Base-by-base conservation (phyloP, 164 flowering plant species). In the Magnolia sinica region DNA sequence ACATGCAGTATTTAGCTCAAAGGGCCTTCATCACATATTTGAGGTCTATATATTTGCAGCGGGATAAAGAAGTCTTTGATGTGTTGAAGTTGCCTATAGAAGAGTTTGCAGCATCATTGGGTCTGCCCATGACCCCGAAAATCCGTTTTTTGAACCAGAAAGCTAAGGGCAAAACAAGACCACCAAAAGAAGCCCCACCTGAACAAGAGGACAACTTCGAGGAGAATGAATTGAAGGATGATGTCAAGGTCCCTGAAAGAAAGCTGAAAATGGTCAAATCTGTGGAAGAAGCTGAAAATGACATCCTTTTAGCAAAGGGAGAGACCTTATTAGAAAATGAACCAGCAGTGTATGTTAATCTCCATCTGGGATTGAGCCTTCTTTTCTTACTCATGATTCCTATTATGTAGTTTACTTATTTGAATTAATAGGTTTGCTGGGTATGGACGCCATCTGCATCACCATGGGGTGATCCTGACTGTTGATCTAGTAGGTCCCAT, bases 91-190 rank as follows among this genome's bases (percentile, higher is more conserved):
- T 96, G 58, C 87, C 95, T 0, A 71, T 89, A 37, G 97, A 92
- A 75, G 95, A 91, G 68, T 96, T 84, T 74, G 85, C 99, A 64
- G 92, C 93, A 55, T 94, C 99, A 72, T 73, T 91, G 72, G 98
- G 99, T 71, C 84, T 92, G 63, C 91, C 97, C 55, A 85, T 90
- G 91, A 88, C 97, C 69, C 99, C 99, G 7, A 90, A 86, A 82
- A 61, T 93, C 67, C 89, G 94, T 31, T 91, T 90, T 80, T 51
- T 94, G 77, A 87, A 89, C 29, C 83, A 82, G 81, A 91, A 86
- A 86, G 70, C 23, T 27, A 85, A 75, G 79, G 61, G 76, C 4
- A 86, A 77, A 73, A 76, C 59, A 7, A 65, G 20, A n/a, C 68
- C 16, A 49, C 72, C 80, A 2, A 81, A 63, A 70, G 84, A 83